phyloP scores from a whole-genome alignment of 768 basidiomycete genomes.

The Macrolepiota fuliginosa region DNA sequence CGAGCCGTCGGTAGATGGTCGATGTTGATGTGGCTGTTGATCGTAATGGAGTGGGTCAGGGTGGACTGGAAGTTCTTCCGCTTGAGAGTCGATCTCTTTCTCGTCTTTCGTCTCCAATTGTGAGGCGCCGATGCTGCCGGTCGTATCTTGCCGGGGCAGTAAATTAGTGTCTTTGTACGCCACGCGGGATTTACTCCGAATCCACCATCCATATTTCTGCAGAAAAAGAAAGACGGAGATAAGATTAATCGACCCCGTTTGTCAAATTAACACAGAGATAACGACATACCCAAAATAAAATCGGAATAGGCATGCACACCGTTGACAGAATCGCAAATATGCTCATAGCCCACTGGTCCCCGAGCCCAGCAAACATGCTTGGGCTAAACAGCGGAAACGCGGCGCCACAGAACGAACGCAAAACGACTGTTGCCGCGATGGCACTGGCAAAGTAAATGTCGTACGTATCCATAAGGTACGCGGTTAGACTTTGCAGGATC shows the following conservation, averaged over 20 bases:
- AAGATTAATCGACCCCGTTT: neutral
- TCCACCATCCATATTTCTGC: conserved; percentile 49
- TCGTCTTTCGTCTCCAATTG: conserved; percentile 21
- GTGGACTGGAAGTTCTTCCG: neutral
- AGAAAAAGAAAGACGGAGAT: conserved; percentile 1
- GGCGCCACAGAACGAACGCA: conserved; percentile 62
- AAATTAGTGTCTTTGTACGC: conserved; percentile 38
- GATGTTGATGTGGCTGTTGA: no score
- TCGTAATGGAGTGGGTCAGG: neutral
- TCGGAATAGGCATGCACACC: conserved; percentile 52
- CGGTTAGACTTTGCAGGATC: conserved; percentile 62
- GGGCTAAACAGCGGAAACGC: conserved; percentile 61
- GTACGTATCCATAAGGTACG: conserved; percentile 74
- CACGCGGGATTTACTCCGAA: conserved; percentile 42
- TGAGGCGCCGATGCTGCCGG: conserved; percentile 13
- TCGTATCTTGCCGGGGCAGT: conserved; percentile 12
- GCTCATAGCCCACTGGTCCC: conserved; percentile 53
- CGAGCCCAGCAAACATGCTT: conserved; percentile 47
- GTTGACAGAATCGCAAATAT: conserved; percentile 52
- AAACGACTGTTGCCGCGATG: conserved; percentile 64
- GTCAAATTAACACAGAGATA: neutral
- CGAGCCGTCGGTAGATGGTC: neutral
- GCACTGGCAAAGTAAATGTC: conserved; percentile 65
- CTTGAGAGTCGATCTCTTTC: conserved; percentile 9
- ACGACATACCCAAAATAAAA: conserved; percentile 50